Base-by-base conservation (phyloP, 148 eudicot genomes). In the Persicaria tinctoria region DNA sequence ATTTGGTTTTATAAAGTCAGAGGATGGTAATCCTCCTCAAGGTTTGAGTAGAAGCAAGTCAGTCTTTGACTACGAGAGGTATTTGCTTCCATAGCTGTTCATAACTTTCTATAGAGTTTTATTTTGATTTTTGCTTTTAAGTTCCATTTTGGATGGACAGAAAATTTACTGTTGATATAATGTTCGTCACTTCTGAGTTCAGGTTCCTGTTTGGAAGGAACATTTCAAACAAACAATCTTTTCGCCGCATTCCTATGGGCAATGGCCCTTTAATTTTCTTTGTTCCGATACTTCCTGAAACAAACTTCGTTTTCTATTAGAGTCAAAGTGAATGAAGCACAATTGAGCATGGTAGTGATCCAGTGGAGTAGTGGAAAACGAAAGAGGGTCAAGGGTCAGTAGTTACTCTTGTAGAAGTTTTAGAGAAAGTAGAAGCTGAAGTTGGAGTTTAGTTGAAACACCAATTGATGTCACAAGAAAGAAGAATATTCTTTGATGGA, bases 1-100 rank as follows among this genome's bases (percentile, higher is more conserved):
- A 79, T 95, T 92, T 83, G 99, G 97, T 73, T 95, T 90, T 79
- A 89, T 95, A 45, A 92, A 90, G 86, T 82, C 84, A 66, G 97
- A 95, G 76, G 78, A 66, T 75, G 73, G 74, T 80, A 83, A 79
- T 68, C 77, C 88, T 70, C 89, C 90, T 47, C 96, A 95, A 57
- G 87, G 79, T 79, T 70, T 89, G 49, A 78, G 79, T 68, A 88
- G 84, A 75, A 84, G 84, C 78, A 90, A 83, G 78, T 86, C 97
- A 0, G 82, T 84, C 38, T 74, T 81, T 66, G 96, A 85, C 82
- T 75, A 20, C 8, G 94, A 95, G 81, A 90, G 92, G 99, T 92
- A 87, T 57, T 6, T 57, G 27, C 63, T 57, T 57, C 63, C 56
- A 12, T 53, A 53, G 13, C 56, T 5, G 5, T 53, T 53, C 16